Percentiles rank a stretch among this genome's conserved stretches.
Evolutionary conservation across 1,284 basidiomycete species (phyloP).

Genomic region (Veloboletus limbatus): DNA sequence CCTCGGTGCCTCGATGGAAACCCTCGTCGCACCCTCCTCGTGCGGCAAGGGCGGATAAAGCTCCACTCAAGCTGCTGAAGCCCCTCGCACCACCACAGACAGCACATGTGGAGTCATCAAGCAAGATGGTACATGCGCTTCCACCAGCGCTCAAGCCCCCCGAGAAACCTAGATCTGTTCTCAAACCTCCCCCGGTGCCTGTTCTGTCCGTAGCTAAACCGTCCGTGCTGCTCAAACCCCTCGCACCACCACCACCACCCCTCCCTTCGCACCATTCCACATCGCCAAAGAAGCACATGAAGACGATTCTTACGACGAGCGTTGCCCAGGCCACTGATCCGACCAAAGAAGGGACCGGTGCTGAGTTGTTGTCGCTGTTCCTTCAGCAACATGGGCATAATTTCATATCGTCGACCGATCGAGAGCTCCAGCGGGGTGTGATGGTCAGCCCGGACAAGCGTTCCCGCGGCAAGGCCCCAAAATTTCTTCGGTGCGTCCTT

Average conservation of each 20-base stretch:
- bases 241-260: constrained; percentile 25
- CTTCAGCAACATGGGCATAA: constrained; percentile 37
- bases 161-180: constrained; percentile 25
- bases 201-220: constrained; percentile 14
- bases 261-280: constrained; percentile 6
- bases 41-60: not conserved
- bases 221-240: constrained; percentile 21
- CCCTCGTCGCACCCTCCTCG: constrained; percentile 6
- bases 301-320: constrained; percentile 43
- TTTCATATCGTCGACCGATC: constrained; percentile 35
- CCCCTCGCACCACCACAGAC: constrained; percentile 6
- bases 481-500: constrained; percentile 30
- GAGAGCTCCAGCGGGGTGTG: constrained; percentile 37
- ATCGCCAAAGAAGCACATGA: constrained; percentile 32
- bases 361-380: constrained; percentile 39
- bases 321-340: constrained; percentile 43
- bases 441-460: constrained; percentile 35
- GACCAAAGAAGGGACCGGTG: constrained; percentile 38
- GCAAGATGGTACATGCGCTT: not conserved
- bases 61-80: constrained; percentile 19
- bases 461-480: constrained; percentile 27
- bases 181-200: constrained; percentile 29
- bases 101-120: not conserved
- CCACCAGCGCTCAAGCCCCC: constrained; percentile 3
- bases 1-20: constrained; percentile 6